phyloP scores from a whole-genome alignment of 2,329 filamentous ascomycete species.

The Penicillium fuscoglaucum region DNA sequence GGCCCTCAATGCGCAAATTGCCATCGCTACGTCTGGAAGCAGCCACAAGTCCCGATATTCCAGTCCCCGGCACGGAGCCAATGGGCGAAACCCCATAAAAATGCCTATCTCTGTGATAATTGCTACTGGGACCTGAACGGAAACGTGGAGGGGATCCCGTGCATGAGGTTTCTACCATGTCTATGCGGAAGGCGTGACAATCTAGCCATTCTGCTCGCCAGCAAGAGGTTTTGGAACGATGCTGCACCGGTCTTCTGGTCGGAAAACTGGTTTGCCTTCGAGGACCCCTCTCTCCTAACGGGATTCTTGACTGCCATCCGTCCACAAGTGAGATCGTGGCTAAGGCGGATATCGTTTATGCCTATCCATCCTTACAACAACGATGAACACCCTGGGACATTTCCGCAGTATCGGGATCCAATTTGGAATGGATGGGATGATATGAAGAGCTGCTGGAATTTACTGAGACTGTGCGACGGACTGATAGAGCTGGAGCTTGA shows the following conservation, averaged over 20 bases:
- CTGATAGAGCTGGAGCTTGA: conserved; percentile 9
- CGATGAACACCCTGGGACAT: neutral
- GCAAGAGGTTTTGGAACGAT: conserved; percentile 10
- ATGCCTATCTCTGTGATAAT: conserved; percentile 17
- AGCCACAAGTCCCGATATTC: conserved; percentile 1
- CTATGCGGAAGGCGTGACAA: conserved; percentile 12
- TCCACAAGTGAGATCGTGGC: conserved; percentile 23
- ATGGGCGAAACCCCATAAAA: conserved; percentile 10
- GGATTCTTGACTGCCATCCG: conserved; percentile 12
- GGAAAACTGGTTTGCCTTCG: conserved; percentile 19
- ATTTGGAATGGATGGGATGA: conserved; percentile 8
- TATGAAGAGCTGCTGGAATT: conserved; percentile 6
- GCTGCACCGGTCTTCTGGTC: conserved; percentile 16
- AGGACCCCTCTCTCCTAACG: conserved; percentile 9
- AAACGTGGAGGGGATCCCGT: neutral
- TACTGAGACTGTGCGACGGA: conserved; percentile 10
- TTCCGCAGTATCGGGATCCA: neutral
- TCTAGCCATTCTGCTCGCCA: conserved; percentile 8
- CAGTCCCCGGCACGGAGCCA: conserved; percentile 17
- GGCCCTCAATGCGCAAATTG: conserved; percentile 5
- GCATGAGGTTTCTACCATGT: conserved; percentile 10
- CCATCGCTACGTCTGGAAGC: neutral
- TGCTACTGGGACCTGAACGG: conserved; percentile 15
- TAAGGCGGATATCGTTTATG: conserved; percentile 14
- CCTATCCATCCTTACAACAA: conserved; percentile 3